Base-by-base conservation (phyloP, 1,139 yeast species). In the Wickerhamiella pararugosa region DNA sequence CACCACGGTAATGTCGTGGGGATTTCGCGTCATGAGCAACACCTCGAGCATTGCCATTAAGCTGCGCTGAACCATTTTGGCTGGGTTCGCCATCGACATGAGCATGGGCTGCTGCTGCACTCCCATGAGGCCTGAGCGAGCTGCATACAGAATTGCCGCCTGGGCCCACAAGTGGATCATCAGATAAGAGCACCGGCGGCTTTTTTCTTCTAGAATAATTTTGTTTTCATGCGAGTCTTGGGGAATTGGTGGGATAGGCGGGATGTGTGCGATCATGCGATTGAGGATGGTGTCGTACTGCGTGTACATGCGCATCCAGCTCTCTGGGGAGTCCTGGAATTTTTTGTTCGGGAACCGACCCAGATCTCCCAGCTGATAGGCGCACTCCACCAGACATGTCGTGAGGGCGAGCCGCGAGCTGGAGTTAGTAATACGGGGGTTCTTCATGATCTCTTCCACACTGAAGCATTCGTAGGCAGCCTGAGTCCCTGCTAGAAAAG, bases 241-340 rank as follows among this genome's bases (percentile, higher is more conserved):
- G 8, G 46, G 45, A 10, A 40, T 27, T 2, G 45, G 31, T 5
- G 51, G 41, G 7, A 50, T 40, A 5, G 47, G 44, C 6, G 50
- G 48, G 6, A 51, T 37, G 2, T 44, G 41, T 3, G 40, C 26
- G 5, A 39, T 30, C 25, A 53, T 34, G 5, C 45, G 32, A 6
- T 44, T 33, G 25, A 52, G 40, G 9, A 45, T 31, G 30, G 42
- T 40, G 26, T 51, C 52, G 21, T 49, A 41, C 25, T 43, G 41
- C 6, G 45, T 41, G 42, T 45, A 48, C 37, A 45, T 43, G 6
- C 39, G 34, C 47, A 52, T 45, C 57, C 57, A 53, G 25, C 40
- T 40, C 29, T 35, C 27, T 15, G 42, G 40, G 10, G 36, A 36
- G 21, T 27, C 28, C 9, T 5, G 11, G 28, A 6, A 32, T 11